phyloP scores from a whole-genome alignment of 2,329 filamentous ascomycete genomes.

The Diplocarpon mali region DNA sequence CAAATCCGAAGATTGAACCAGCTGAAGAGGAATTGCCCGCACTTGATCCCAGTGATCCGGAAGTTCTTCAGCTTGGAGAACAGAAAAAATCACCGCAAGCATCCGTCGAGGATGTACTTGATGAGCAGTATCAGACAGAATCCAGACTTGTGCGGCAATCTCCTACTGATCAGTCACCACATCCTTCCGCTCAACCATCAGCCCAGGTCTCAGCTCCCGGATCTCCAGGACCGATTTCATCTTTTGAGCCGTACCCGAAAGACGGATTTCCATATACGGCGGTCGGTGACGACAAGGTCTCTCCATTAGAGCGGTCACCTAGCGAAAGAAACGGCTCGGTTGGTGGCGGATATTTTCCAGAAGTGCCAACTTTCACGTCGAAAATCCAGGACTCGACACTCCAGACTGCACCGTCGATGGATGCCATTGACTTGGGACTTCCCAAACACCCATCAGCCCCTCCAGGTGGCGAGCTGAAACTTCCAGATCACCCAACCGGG shows the following conservation, averaged over 20 bases:
- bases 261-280: slow-evolving; percentile 24
- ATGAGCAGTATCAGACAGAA: slow-evolving; percentile 41
- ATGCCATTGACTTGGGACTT: slow-evolving; percentile 18
- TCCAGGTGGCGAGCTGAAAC: slow-evolving; percentile 25
- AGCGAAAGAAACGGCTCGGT: slow-evolving; percentile 36
- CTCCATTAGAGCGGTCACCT: slow-evolving; percentile 37
- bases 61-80: slow-evolving; percentile 44
- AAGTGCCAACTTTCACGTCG: slow-evolving; percentile 29
- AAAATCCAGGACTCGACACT: slow-evolving; percentile 19
- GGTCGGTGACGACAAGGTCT: slow-evolving; percentile 33
- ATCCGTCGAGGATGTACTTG: slow-evolving; percentile 45
- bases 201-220: slow-evolving; percentile 17
- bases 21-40: slow-evolving; percentile 35
- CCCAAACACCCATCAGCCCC: slow-evolving; percentile 20
- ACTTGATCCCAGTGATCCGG: slow-evolving; percentile 54
- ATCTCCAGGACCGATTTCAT: slow-evolving; percentile 12
- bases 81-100: slow-evolving; percentile 30
- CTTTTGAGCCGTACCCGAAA: slow-evolving; percentile 29
- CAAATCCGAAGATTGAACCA: slow-evolving; percentile 60
- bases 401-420: slow-evolving; percentile 19
- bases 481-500: slow-evolving; percentile 15
- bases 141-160: slow-evolving; percentile 35
- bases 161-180: slow-evolving; percentile 37
- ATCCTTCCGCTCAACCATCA: slow-evolving; percentile 28
- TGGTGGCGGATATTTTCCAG: slow-evolving; percentile 48